Percentiles rank a stretch among this genome's conserved stretches.
These are phyloP conservation scores for Cytospora paraplurivora DNA, from an alignment of 2,329 filamentous ascomycete species.

Conservation along the genomic window DNA sequence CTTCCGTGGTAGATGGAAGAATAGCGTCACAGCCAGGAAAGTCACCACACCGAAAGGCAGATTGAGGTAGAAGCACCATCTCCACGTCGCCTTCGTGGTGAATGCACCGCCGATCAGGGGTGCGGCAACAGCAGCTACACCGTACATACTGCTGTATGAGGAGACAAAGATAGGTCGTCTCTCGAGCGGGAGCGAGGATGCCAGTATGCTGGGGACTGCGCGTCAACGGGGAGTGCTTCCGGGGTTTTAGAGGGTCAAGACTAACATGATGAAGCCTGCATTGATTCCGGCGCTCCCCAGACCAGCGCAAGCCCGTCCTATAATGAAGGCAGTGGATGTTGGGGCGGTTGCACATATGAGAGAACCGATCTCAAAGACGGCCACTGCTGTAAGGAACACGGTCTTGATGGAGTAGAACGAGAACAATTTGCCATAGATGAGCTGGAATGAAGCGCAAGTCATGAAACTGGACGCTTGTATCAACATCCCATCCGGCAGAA, in stretches of 20 bases:
- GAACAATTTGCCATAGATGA: conserved; percentile 43
- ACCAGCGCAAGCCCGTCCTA: conserved; percentile 37
- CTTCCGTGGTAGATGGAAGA: conserved; percentile 35
- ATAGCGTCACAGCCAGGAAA: conserved; percentile 34
- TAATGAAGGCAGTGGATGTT: conserved; percentile 35
- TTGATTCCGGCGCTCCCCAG: conserved; percentile 45
- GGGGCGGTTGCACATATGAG: conserved; percentile 41
- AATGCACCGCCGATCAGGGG: conserved; percentile 39
- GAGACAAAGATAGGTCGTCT: conserved; percentile 27
- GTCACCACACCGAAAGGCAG: conserved; percentile 40
- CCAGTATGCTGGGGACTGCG: no score
- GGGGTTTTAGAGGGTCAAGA: conserved; percentile 34
- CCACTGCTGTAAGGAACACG: conserved; percentile 41
- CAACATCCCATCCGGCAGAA: no score
- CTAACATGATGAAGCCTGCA: conserved; percentile 46
- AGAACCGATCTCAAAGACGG: conserved; percentile 45
- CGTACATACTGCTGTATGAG: conserved; percentile 47
- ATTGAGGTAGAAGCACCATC: conserved; percentile 41
- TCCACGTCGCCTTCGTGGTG: conserved; percentile 34
- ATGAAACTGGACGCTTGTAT: conserved; percentile 33
- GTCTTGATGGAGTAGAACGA: conserved; percentile 45
- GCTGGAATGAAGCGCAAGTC: conserved; percentile 42
- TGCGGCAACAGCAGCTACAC: conserved; percentile 40
- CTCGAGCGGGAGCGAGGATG: no score
- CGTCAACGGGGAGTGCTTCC: conserved; percentile 29